Conservation (phyloP, 192 early-diverging fungal species). For the Mortierella claussenii region DNA sequence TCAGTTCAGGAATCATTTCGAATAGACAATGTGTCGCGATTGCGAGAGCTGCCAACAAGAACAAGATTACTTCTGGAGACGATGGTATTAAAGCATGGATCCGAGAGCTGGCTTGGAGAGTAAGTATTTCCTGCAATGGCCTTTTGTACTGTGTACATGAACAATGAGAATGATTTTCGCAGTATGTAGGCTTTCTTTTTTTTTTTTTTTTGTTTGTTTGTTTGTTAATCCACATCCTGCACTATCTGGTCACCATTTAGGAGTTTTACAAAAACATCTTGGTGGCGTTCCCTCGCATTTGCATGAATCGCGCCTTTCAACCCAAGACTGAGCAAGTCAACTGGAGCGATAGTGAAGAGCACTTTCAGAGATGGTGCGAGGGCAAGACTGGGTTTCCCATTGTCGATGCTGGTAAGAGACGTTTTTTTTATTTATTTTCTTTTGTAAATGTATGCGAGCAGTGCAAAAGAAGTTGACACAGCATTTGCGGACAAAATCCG, state of each 20-base stretch:
- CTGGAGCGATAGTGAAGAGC: constrained; percentile 60
- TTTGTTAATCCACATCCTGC: too few relatives aligned
- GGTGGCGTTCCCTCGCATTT: constrained; percentile 69
- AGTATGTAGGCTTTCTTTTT: neutral
- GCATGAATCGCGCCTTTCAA: constrained; percentile 69
- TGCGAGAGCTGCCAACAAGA: constrained; percentile 58
- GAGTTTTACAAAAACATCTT: constrained; percentile 78
- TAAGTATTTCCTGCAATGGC: constrained; percentile 9
- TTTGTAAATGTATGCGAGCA: too few relatives aligned
- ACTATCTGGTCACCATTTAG: neutral
- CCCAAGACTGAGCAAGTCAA: constrained; percentile 58
- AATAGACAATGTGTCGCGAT: constrained; percentile 58
- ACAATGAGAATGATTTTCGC: too few relatives aligned
- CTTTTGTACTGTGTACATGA: too few relatives aligned
- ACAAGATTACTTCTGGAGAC: constrained; percentile 58
- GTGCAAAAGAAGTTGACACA: too few relatives aligned
- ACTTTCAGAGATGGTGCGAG: constrained; percentile 65
- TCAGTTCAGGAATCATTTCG: constrained; percentile 62
- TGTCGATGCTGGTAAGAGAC: constrained; percentile 68
- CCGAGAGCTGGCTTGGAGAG: constrained; percentile 70
- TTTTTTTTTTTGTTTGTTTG: neutral
- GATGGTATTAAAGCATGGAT: constrained; percentile 71
- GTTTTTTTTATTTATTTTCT: too few relatives aligned
- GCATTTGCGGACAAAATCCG: too few relatives aligned
- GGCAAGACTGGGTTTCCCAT: constrained; percentile 75